These are phyloP conservation scores for Suillus ampliporus DNA, from an alignment of 768 basidiomycete genomes.

Conservation along the genomic window DNA sequence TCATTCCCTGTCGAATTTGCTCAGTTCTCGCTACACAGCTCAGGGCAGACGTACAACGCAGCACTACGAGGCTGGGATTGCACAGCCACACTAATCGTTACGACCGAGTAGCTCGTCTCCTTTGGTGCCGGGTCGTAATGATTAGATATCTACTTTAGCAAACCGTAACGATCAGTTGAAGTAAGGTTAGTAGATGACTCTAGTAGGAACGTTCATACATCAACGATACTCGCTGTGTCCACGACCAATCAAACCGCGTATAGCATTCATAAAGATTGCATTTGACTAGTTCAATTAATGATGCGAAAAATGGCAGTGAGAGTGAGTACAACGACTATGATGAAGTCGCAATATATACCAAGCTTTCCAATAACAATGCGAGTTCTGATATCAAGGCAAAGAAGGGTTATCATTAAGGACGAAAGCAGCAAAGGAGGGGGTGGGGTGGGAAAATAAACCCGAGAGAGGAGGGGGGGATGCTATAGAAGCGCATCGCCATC, in stretches of 20 bases:
- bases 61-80: too few species aligned
- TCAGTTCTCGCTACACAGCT: too few species aligned
- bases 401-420: background rate
- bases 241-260: too few species aligned
- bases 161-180: background rate
- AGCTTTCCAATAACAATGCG: slow-evolving; percentile 1
- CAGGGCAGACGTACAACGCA: too few species aligned
- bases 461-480: slow-evolving; percentile 6
- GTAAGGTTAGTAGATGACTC: background rate
- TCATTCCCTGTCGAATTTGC: too few species aligned
- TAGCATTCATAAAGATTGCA: background rate
- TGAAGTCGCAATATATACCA: slow-evolving; percentile 7
- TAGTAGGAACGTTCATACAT: background rate
- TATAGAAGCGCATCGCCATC: slow-evolving; percentile 66
- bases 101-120: background rate
- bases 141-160: too few species aligned
- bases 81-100: too few species aligned
- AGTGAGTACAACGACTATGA: slow-evolving; percentile 7
- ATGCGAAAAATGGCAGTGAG: slow-evolving; percentile 7
- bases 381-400: slow-evolving; percentile 2
- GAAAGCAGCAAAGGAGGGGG: background rate
- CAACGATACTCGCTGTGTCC: too few species aligned
- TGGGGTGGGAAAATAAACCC: background rate
- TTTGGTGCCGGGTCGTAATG: background rate
- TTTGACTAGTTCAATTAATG: slow-evolving; percentile 7